Percentiles rank a stretch among this genome's conserved stretches.
Evolutionary conservation across 352 stramenopile species (phyloP).

Genomic region (Thalassiosira hispida): DNA sequence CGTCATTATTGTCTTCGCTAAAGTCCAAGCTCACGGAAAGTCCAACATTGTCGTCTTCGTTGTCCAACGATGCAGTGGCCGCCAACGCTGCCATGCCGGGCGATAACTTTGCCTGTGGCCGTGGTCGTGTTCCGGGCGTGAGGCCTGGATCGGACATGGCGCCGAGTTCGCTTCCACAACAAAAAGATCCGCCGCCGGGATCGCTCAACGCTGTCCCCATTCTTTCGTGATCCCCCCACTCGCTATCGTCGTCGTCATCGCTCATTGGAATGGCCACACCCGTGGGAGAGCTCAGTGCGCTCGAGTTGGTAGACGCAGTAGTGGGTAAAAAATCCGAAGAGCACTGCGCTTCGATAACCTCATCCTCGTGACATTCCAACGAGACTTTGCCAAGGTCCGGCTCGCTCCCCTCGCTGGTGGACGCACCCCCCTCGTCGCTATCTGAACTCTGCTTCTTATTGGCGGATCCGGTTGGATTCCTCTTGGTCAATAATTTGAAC

Average conservation of each 20-base stretch:
- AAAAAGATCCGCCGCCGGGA: not conserved
- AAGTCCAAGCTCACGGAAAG: constrained; percentile 5
- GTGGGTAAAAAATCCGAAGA: no score
- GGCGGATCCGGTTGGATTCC: no score
- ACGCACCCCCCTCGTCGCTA: no score
- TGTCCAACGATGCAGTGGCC: not conserved
- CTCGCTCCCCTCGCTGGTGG: no score
- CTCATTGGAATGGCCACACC: no score
- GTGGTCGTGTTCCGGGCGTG: not conserved
- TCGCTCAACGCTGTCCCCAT: not conserved
- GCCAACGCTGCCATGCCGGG: not conserved
- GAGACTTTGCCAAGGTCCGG: not conserved
- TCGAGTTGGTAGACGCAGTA: no score
- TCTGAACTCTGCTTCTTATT: no score
- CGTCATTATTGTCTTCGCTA: constrained; percentile 1
- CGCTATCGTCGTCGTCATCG: not conserved
- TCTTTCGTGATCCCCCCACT: not conserved
- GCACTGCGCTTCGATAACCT: constrained; percentile 18
- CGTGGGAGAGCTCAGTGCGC: no score
- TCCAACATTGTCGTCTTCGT: not conserved
- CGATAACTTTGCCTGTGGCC: no score
- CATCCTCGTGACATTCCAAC: constrained; percentile 29
- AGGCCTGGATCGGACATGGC: constrained; percentile 10
- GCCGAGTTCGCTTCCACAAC: no score
- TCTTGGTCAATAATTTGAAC: no score